These are phyloP conservation scores for Podosphaera xanthii DNA, from an alignment of 2,329 filamentous ascomycete genomes.

Conservation along the genomic window DNA sequence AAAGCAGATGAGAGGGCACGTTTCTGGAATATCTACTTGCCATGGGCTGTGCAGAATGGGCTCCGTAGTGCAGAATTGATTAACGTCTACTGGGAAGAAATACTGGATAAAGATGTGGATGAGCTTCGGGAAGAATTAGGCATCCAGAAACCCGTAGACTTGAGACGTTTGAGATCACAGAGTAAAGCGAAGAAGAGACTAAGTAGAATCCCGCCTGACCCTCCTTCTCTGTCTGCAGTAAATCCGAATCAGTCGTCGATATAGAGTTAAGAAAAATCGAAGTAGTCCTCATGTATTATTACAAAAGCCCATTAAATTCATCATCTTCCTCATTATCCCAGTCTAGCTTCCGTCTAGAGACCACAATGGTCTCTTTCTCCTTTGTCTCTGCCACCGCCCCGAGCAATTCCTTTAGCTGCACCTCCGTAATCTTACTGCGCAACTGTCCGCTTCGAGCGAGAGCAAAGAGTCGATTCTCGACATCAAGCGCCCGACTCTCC, in stretches of 20 bases:
- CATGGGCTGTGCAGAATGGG: conserved; percentile 80
- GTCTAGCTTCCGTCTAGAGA: conserved; percentile 59
- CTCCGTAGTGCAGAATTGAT: conserved; percentile 57
- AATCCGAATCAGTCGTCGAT: neutral
- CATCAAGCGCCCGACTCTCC: conserved; percentile 65
- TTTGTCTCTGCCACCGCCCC: conserved; percentile 62
- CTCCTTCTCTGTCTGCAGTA: neutral
- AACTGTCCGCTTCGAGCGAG: conserved; percentile 76
- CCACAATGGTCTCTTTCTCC: conserved; percentile 64
- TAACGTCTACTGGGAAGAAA: conserved; percentile 95
- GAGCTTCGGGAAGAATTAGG: conserved; percentile 52
- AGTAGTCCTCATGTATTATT: neutral
- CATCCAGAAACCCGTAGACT: conserved; percentile 72
- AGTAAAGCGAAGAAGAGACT: conserved; percentile 46
- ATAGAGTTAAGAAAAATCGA: neutral
- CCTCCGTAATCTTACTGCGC: conserved; percentile 68
- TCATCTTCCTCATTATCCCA: conserved; percentile 73
- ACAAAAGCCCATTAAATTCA: conserved; percentile 37
- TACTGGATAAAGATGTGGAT: conserved; percentile 62
- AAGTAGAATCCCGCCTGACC: conserved; percentile 8
- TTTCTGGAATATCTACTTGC: conserved; percentile 57
- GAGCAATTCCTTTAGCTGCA: conserved; percentile 78
- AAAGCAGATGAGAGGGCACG: conserved; percentile 39
- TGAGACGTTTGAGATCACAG: conserved; percentile 52
- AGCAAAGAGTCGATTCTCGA: conserved; percentile 85